Evolutionary conservation across 2,329 filamentous ascomycete genomes (phyloP).

Genomic region (Arthrinium phaeospermum): DNA sequence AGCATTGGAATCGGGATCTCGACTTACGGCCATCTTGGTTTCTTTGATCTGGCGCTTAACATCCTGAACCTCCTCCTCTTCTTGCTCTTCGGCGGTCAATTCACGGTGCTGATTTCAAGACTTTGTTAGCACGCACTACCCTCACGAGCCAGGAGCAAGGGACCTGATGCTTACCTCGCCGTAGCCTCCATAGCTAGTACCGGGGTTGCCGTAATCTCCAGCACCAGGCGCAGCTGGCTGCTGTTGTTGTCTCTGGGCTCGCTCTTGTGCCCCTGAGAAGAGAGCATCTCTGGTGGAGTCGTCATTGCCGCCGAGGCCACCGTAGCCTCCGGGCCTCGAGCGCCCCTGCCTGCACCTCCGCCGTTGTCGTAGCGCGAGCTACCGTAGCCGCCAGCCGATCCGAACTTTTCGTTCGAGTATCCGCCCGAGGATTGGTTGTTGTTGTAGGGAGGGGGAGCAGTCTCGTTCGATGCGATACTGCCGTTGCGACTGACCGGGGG

Average conservation of each 20-base stretch:
- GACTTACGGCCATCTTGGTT: slow-evolving; percentile 68
- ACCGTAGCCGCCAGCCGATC: slow-evolving; percentile 53
- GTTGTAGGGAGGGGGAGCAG: slow-evolving; percentile 45
- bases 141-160: neutral
- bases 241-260: slow-evolving; percentile 32
- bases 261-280: slow-evolving; percentile 50
- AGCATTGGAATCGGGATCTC: neutral
- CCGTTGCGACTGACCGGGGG: slow-evolving; percentile 31
- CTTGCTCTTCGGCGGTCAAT: slow-evolving; percentile 80
- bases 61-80: slow-evolving; percentile 72
- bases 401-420: slow-evolving; percentile 38
- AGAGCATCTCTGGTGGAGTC: slow-evolving; percentile 66
- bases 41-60: slow-evolving; percentile 77
- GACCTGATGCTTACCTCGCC: slow-evolving; percentile 51
- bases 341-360: slow-evolving; percentile 34
- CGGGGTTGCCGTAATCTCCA: slow-evolving; percentile 27
- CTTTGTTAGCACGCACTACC: neutral
- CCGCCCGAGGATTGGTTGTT: slow-evolving; percentile 31
- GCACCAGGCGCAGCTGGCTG: slow-evolving; percentile 24
- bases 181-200: slow-evolving; percentile 55
- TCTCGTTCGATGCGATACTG: slow-evolving; percentile 34
- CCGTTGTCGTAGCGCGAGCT: slow-evolving; percentile 57
- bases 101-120: slow-evolving; percentile 62
- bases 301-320: slow-evolving; percentile 58
- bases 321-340: slow-evolving; percentile 63